phyloP scores from a whole-genome alignment of 75 land plant genomes.

The Ceratopteris richardii region DNA sequence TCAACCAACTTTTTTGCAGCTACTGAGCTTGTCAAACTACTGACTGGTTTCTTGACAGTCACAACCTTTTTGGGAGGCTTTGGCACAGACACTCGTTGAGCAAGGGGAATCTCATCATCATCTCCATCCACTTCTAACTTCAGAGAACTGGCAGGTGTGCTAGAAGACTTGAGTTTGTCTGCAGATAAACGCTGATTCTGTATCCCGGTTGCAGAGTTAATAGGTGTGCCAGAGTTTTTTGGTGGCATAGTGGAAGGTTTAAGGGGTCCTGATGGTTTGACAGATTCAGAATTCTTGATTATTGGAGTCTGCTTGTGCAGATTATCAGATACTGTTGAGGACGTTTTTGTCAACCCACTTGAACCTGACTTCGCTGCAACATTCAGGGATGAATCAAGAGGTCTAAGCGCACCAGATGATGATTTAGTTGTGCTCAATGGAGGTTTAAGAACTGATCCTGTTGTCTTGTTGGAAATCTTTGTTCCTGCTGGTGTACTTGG shows the following conservation, averaged over 20 bases:
- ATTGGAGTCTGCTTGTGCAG: not conserved
- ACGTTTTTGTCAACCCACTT: not conserved
- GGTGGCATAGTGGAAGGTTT: not conserved
- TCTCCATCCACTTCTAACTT: conserved; percentile 17
- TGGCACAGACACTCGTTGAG: conserved; percentile 37
- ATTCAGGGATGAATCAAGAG: conserved; percentile 14
- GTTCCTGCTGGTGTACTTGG: not conserved
- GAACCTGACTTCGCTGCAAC: conserved; percentile 20
- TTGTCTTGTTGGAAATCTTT: no score
- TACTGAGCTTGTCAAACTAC: conserved; percentile 6
- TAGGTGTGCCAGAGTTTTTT: no score
- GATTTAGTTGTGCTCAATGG: no score
- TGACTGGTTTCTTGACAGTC: not conserved
- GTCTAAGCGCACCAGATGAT: not conserved
- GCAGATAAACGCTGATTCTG: no score
- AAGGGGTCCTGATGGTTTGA: conserved; percentile 5
- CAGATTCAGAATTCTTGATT: conserved; percentile 5
- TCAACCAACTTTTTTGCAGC: conserved; percentile 21
- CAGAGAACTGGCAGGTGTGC: not conserved
- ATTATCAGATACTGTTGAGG: conserved; percentile 11
- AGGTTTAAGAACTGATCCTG: no score
- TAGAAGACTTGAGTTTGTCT: not conserved
- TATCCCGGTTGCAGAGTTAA: no score
- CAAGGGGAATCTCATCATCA: conserved; percentile 63
- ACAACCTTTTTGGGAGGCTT: conserved; percentile 18